phyloP scores from a whole-genome alignment of 768 basidiomycete species.

The Lepiota brunneoincarnata region DNA sequence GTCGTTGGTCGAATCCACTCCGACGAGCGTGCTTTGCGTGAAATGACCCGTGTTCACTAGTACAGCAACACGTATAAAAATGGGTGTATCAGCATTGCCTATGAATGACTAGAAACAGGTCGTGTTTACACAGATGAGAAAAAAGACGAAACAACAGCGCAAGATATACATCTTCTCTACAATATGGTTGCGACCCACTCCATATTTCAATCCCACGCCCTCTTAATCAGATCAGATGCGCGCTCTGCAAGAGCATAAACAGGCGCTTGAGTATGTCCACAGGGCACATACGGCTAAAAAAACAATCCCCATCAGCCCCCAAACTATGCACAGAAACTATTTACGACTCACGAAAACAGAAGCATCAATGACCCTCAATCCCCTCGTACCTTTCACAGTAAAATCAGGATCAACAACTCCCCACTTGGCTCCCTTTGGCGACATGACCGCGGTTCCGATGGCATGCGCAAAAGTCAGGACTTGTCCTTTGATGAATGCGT shows the following conservation, averaged over 20 bases:
- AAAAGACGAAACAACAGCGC: too few species aligned
- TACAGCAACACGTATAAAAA: too few species aligned
- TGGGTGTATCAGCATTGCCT: too few species aligned
- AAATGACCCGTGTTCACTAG: too few species aligned
- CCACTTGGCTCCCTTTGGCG: constrained; percentile 18
- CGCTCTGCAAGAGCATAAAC: constrained; percentile 10
- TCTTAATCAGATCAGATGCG: constrained; percentile 5
- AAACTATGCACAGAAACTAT: too few species aligned
- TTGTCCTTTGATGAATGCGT: constrained; percentile 9
- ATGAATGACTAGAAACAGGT: too few species aligned
- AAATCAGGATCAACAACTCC: constrained; percentile 37
- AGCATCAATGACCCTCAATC: constrained; percentile 36
- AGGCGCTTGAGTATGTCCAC: constrained; percentile 5
- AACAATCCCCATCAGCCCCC: not conserved
- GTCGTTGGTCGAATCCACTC: too few species aligned
- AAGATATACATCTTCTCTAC: not conserved
- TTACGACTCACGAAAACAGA: constrained; percentile 27
- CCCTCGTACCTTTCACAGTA: constrained; percentile 28
- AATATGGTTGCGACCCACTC: not conserved
- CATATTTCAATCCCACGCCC: not conserved
- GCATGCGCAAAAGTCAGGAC: constrained; percentile 25
- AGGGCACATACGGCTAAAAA: constrained; percentile 4
- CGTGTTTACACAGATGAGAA: too few species aligned
- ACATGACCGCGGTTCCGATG: constrained; percentile 30
- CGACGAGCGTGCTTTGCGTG: too few species aligned